A percentile compares a stretch with the other conserved stretches of the same genome.
Conservation (phyloP, 208 protist genomes). For the Leishmania turanica region DNA sequence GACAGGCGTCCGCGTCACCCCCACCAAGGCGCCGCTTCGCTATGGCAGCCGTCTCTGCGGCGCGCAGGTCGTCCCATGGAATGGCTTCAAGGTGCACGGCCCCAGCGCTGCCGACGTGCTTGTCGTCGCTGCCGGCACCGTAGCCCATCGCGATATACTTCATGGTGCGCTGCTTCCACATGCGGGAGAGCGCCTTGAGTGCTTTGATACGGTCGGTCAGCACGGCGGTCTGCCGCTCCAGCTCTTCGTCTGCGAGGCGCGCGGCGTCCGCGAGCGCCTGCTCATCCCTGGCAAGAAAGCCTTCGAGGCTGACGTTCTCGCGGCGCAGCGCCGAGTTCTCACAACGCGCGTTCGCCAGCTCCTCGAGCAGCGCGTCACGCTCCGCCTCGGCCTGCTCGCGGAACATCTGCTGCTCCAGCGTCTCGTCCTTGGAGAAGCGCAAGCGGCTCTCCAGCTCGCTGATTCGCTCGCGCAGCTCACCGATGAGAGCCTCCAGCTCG, state of each 20-base stretch:
- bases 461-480: constrained; percentile 52
- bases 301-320: constrained; percentile 56
- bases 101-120: background rate
- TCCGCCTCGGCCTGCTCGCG: constrained; percentile 51
- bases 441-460: constrained; percentile 60
- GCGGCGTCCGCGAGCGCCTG: constrained; percentile 55
- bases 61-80: constrained; percentile 53
- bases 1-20: constrained; percentile 7
- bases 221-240: constrained; percentile 35
- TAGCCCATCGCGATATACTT: constrained; percentile 62
- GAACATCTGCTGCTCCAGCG: constrained; percentile 52
- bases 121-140: constrained; percentile 24
- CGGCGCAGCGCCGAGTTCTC: constrained; percentile 43
- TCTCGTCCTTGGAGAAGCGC: constrained; percentile 62
- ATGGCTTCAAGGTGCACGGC: constrained; percentile 31
- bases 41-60: constrained; percentile 43
- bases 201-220: constrained; percentile 45
- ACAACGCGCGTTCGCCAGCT: constrained; percentile 34
- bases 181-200: constrained; percentile 39
- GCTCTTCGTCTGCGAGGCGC: constrained; percentile 53
- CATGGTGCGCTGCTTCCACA: constrained; percentile 84
- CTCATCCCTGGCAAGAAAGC: constrained; percentile 43
- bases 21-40: constrained; percentile 48
- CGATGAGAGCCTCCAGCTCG: constrained; percentile 53
- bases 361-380: constrained; percentile 36